phyloP scores from a whole-genome alignment of 1,284 basidiomycete species.

The Coniferiporia sulphurascens region DNA sequence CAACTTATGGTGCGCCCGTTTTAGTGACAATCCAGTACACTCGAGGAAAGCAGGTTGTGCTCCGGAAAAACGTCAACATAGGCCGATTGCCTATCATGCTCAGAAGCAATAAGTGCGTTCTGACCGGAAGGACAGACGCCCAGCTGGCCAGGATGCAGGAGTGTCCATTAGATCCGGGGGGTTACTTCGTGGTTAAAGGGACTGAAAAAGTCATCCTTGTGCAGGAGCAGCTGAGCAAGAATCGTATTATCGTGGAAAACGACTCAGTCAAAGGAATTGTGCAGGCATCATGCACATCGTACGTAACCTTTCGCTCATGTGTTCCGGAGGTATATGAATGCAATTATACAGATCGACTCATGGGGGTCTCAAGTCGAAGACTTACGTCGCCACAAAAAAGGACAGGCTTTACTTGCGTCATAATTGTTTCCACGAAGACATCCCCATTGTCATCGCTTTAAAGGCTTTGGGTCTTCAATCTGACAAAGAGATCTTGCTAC shows the following conservation, averaged over 20 bases:
- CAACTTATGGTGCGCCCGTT: constrained; percentile 93
- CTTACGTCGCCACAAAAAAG: constrained; percentile 95
- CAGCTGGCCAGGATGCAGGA: constrained; percentile 92
- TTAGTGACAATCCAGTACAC: constrained; percentile 96
- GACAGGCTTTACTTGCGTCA: constrained; percentile 95
- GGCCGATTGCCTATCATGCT: constrained; percentile 97
- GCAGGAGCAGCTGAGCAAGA: constrained; percentile 98
- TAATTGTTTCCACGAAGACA: constrained; percentile 96
- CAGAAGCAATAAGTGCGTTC: constrained; percentile 88
- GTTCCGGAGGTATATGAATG: constrained; percentile 7
- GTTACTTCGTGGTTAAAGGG: constrained; percentile 98
- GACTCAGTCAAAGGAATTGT: constrained; percentile 89
- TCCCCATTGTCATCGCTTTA: constrained; percentile 94
- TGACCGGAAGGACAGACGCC: constrained; percentile 74
- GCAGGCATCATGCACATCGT: constrained; percentile 97
- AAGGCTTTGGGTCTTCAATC: constrained; percentile 97
- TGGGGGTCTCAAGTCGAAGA: constrained; percentile 96
- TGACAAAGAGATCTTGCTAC: constrained; percentile 95
- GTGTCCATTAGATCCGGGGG: constrained; percentile 97
- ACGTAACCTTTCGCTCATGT: constrained; percentile 28
- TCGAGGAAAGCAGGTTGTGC: constrained; percentile 86
- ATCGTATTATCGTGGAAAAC: constrained; percentile 97
- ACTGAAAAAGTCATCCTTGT: constrained; percentile 99
- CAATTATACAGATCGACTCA: constrained; percentile 76
- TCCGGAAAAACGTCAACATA: constrained; percentile 81